Base-by-base conservation (phyloP, 305 asterid genomes). In the Nicotiana rustica region DNA sequence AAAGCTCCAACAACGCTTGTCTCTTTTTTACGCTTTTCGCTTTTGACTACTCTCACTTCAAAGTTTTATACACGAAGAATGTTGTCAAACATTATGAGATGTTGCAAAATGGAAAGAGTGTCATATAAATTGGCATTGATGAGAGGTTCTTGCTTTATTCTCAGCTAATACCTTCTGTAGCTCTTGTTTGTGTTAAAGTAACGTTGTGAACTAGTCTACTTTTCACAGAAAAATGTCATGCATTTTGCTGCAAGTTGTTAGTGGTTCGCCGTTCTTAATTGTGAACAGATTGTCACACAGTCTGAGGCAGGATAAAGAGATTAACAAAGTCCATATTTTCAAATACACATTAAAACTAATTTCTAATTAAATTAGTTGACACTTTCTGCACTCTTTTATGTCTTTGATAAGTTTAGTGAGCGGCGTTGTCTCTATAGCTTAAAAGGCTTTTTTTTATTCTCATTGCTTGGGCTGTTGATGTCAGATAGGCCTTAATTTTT, bases 401-500 rank as follows among this genome's bases (percentile, higher is more conserved):
- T 73, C 79, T 73, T 73, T 6, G 5, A 73, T 13, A 21, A 73
- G 41, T 73, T 73, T 36, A 41, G 35, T 41, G 21, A 47, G 41
- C 14, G 25, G 41, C 10, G 1, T 73, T 73, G 29, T 73, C 21
- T 14, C 79, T 73, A 6, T 49, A 6, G 15, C 1, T 73, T 73
- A 49, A 60, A 71, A 71, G 44, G 4, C 14, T 25, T 73, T 0
- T 2, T 73, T 49, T 73, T 4, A 1, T 73, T 73, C 25, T 49
- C 44, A 47, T 73, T 73, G 64, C 79, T 49, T 73, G 60, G 60
- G 41, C 21, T 73, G 44, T 73, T 73, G 64, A 73, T 49, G 25
- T 73, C 79, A 67, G 60, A 25, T 25, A 7, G 18, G 79, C 6
- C 15, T 71, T 19, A 41, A 44, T 19, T 19, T 13, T 6, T 41